A percentile compares a stretch with the other conserved stretches of the same genome.
phyloP scores from a whole-genome alignment of 163 green algal species.

The Scenedesmus sp. region DNA sequence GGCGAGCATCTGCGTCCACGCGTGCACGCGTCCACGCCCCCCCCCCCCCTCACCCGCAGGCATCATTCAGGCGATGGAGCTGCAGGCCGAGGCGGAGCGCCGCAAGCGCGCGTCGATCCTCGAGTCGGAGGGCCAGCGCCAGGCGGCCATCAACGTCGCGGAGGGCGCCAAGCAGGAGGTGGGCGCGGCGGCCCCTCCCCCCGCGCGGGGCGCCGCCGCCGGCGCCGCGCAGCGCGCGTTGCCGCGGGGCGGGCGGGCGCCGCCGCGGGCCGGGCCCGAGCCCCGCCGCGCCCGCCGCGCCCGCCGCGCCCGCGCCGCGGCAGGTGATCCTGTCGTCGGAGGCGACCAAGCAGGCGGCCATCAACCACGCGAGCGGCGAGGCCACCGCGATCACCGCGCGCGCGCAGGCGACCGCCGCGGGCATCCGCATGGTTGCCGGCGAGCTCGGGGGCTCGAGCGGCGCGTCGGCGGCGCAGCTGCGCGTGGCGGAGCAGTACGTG shows the following conservation, averaged over 20 bases:
- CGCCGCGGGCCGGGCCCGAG: not conserved
- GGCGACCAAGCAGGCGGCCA: slow-evolving; percentile 76
- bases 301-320: not conserved
- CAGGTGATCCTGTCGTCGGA: slow-evolving; percentile 88
- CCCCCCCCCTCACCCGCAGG: not conserved
- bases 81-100: slow-evolving; percentile 94
- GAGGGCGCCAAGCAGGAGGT: slow-evolving; percentile 81
- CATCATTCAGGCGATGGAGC: slow-evolving; percentile 92
- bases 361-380: slow-evolving; percentile 87
- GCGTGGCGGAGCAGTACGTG: slow-evolving; percentile 86
- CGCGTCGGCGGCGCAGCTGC: slow-evolving; percentile 81
- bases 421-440: slow-evolving; percentile 70
- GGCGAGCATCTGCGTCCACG: not conserved
- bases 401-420: slow-evolving; percentile 46
- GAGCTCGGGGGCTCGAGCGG: slow-evolving; percentile 68
- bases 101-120: slow-evolving; percentile 93
- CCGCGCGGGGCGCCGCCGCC: not conserved
- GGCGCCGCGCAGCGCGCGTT: too few species aligned
- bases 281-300: not conserved
- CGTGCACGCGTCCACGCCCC: not conserved
- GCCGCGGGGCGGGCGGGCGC: not conserved
- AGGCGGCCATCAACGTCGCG: slow-evolving; percentile 94
- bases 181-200: not conserved
- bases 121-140: slow-evolving; percentile 89
- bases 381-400: slow-evolving; percentile 77